Percentiles rank a stretch among this genome's conserved stretches.
These are phyloP conservation scores for Filobasidium uniguttulatum DNA, from an alignment of 1,284 basidiomycete species.

Conservation along the genomic window DNA sequence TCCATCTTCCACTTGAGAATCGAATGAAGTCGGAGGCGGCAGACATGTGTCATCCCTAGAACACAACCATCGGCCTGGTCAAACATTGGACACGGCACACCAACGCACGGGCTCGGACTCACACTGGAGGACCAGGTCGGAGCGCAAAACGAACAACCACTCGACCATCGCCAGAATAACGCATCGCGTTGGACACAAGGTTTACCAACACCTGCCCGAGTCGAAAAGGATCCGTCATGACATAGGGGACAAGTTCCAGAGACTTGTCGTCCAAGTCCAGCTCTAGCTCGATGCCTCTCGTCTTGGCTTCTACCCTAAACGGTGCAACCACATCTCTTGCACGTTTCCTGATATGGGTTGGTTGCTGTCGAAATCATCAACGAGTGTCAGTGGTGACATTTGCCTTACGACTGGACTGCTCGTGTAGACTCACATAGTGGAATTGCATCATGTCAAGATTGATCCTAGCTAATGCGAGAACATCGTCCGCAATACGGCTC, in stretches of 20 bases:
- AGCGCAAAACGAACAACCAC: slow-evolving; percentile 28
- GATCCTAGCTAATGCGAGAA: slow-evolving; percentile 38
- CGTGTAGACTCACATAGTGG: slow-evolving; percentile 1
- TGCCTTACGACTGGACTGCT: not conserved
- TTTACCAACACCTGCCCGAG: slow-evolving; percentile 34
- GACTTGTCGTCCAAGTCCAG: slow-evolving; percentile 8
- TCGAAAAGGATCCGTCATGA: slow-evolving; percentile 32
- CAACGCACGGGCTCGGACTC: too few species aligned
- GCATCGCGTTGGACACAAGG: slow-evolving; percentile 30
- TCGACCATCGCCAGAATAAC: slow-evolving; percentile 26
- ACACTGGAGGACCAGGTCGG: slow-evolving; percentile 27
- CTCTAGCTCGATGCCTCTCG: slow-evolving; percentile 11
- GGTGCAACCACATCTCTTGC: slow-evolving; percentile 10
- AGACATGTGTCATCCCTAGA: slow-evolving; percentile 5
- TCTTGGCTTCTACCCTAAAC: slow-evolving; percentile 9
- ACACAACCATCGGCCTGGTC: not conserved
- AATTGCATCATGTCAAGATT: slow-evolving; percentile 33
- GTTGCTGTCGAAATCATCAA: not conserved
- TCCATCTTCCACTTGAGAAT: slow-evolving; percentile 2
- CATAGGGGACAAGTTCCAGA: slow-evolving; percentile 10
- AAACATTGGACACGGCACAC: not conserved
- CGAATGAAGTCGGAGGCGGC: slow-evolving; percentile 5
- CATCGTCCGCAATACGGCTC: slow-evolving; percentile 35
- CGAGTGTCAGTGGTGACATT: too few species aligned
- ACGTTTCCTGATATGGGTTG: slow-evolving; percentile 4